Percentiles rank a stretch among this genome's conserved stretches.
Conservation (phyloP, 257 asterid genomes). For the Galeopsis tetrahit region DNA sequence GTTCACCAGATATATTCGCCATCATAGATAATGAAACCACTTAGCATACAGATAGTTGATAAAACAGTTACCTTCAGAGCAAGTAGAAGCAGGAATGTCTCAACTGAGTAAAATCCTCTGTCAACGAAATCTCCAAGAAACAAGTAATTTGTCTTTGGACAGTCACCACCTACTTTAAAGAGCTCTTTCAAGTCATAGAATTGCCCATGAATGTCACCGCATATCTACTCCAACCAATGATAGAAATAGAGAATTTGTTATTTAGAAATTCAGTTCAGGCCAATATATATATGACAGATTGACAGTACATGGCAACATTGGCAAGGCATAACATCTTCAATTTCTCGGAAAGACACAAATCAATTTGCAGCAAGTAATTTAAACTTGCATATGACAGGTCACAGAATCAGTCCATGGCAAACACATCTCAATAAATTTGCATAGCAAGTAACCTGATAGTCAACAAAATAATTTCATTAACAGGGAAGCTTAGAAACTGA, state of each 20-base stretch:
- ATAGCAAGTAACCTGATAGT: background rate
- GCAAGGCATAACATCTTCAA: background rate
- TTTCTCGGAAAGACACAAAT: background rate
- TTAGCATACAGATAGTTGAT: slow-evolving; percentile 1
- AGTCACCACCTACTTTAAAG: slow-evolving; percentile 93
- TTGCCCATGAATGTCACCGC: slow-evolving; percentile 98
- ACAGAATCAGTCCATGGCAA: background rate
- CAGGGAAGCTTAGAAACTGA: background rate
- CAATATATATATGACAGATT: background rate
- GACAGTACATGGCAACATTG: background rate
- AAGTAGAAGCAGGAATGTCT: slow-evolving; percentile 90
- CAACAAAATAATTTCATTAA: background rate
- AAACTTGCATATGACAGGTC: background rate
- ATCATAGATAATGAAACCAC: slow-evolving; percentile 10
- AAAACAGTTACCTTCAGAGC: slow-evolving; percentile 74
- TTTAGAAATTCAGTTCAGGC: slow-evolving; percentile 18
- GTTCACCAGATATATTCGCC: slow-evolving; percentile 1
- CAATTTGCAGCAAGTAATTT: background rate
- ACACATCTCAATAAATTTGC: slow-evolving; percentile 8
- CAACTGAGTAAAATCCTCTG: slow-evolving; percentile 95
- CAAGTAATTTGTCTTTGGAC: slow-evolving; percentile 89
- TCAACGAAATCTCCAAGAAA: slow-evolving; percentile 98
- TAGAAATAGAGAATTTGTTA: slow-evolving; percentile 13
- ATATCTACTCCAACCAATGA: slow-evolving; percentile 59
- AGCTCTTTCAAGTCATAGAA: slow-evolving; percentile 98